These are phyloP conservation scores for Cryphonectria japonica DNA, from an alignment of 2,329 filamentous ascomycete species.

Conservation along the genomic window DNA sequence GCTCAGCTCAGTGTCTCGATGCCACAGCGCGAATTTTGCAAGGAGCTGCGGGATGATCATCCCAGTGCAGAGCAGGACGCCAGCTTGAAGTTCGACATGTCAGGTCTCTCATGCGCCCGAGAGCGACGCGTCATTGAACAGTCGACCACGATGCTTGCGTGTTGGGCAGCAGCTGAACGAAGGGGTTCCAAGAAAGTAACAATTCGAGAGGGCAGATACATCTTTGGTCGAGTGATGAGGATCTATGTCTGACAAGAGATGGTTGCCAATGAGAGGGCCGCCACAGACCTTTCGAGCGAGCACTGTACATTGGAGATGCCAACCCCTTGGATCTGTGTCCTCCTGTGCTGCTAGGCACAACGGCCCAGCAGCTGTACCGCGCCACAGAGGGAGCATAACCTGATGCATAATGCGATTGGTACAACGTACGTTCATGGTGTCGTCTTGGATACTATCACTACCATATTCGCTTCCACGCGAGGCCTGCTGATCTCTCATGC, in stretches of 20 bases:
- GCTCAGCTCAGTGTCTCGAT: slow-evolving; percentile 15
- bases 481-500: neutral
- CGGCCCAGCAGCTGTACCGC: neutral
- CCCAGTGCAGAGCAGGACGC: neutral
- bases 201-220: neutral
- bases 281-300: neutral
- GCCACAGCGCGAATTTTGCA: slow-evolving; percentile 8
- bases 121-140: neutral
- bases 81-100: neutral
- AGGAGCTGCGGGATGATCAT: neutral
- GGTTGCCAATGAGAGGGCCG: neutral
- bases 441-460: neutral
- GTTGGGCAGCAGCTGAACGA: neutral
- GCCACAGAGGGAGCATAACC: neutral
- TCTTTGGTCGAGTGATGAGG: neutral
- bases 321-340: neutral
- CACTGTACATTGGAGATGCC: neutral
- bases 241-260: neutral
- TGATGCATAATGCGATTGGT: neutral
- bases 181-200: neutral
- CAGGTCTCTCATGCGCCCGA: neutral
- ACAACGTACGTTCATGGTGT: neutral
- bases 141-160: neutral
- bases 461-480: neutral
- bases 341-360: neutral